Base-by-base conservation (phyloP, 257 asterid genomes). In the Solanum habrochaites region DNA sequence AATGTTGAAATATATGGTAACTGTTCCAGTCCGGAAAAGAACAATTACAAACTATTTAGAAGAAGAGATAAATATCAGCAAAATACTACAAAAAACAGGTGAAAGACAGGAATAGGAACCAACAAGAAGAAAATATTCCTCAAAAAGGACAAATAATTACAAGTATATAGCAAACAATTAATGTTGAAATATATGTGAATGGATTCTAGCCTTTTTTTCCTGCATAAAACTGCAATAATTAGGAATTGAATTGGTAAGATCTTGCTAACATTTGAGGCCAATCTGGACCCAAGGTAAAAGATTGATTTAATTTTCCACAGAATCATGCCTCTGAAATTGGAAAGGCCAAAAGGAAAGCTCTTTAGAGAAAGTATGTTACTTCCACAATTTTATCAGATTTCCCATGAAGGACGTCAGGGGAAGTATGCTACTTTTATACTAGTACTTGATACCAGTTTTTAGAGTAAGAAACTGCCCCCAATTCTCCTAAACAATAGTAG, bases 21-120 rank as follows among this genome's bases (percentile, higher is more conserved):
- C n/a, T n/a, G n/a, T n/a, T n/a, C n/a, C n/a, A n/a, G n/a, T 89
- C 99, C 95, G 97, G 89, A 92, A 86, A 82, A 82, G 62, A 83
- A 75, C 52, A 64, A 77, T 86, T 81, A 77, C 70, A 27, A 85
- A 87, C 42, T 56, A 70, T 27, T 75, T 12, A 58, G 70, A 60
- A 45, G 45, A 78, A 25, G 25, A 60, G 78, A 14, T 14, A 13
- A 32, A 58, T 32, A 71, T 18, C 42, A 32, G 56, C 70, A 43
- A 25, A 12, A 16, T 71, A 32, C 78, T 31, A 70, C 43, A 70
- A 70, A 37, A 70, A 74, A 40, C 56, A 23, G 58, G 82, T n/a
- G 82, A 11, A 20, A 40, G 37, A 42, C 83, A n/a, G 6, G 37
- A 75, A 23, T 23, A 75, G 60, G 14, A 75, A 25, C 83, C 83